Conservation (phyloP, 805 yeast species). For the Helenozyma baotianmanensis region DNA sequence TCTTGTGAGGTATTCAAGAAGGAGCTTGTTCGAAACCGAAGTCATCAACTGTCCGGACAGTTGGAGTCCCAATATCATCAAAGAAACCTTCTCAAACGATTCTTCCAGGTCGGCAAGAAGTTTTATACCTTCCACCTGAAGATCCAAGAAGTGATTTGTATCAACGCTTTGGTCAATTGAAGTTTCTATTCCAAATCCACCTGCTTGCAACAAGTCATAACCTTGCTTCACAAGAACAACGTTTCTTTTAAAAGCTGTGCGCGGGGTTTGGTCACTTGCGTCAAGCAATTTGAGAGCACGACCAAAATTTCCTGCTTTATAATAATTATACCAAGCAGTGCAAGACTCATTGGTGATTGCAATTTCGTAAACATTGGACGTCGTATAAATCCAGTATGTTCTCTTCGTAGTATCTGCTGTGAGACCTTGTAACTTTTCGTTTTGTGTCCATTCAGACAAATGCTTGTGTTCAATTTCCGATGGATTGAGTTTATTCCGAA, state of each 20-base stretch:
- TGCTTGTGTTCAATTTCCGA: slow-evolving; percentile 4
- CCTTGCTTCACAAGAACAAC: slow-evolving; percentile 54
- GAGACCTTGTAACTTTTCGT: slow-evolving; percentile 21
- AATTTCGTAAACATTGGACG: slow-evolving; percentile 62
- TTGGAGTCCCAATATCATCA: slow-evolving; percentile 36
- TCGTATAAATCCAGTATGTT: slow-evolving; percentile 77
- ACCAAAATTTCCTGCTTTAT: slow-evolving; percentile 41
- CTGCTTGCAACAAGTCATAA: slow-evolving; percentile 32
- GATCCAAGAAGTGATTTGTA: slow-evolving; percentile 1
- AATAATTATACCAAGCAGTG: slow-evolving; percentile 60
- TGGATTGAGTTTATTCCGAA: slow-evolving; percentile 28
- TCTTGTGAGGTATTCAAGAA: slow-evolving; percentile 30
- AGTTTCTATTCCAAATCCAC: slow-evolving; percentile 10
- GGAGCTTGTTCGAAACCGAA: slow-evolving; percentile 21
- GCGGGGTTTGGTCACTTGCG: background rate
- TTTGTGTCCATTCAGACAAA: slow-evolving; percentile 1
- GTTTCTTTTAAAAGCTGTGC: slow-evolving; percentile 25
- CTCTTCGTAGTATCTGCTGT: slow-evolving; percentile 30
- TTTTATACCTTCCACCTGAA: slow-evolving; percentile 25
- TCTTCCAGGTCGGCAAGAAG: slow-evolving; percentile 57
- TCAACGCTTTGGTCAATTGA: background rate
- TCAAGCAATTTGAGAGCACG: slow-evolving; percentile 48
- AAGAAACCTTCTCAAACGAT: slow-evolving; percentile 66
- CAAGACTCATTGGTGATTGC: slow-evolving; percentile 62
- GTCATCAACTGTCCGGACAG: slow-evolving; percentile 5